phyloP scores from a whole-genome alignment of 148 eudicot genomes.

The Dysphania ambrosioides region DNA sequence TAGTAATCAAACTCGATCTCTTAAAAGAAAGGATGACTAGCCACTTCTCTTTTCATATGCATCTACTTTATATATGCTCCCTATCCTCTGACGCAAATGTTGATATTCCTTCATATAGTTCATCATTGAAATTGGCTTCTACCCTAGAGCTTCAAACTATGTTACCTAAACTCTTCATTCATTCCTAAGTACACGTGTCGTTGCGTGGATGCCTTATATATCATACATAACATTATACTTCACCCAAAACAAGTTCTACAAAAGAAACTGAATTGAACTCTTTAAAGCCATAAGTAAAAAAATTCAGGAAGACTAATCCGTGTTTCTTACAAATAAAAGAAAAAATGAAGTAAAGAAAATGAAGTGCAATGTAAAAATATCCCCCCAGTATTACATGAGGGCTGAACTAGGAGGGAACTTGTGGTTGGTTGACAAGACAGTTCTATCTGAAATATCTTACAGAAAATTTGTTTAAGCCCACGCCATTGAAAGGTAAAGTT shows the following conservation, averaged over 20 bases:
- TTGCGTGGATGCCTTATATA: background rate
- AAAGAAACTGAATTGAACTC: background rate
- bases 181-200: background rate
- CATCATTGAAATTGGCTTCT: background rate
- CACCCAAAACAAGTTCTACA: background rate
- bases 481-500: conserved; percentile 20
- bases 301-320: background rate
- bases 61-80: too few relatives aligned
- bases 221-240: background rate
- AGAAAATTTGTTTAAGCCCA: conserved; percentile 13
- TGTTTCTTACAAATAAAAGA: too few relatives aligned
- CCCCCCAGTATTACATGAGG: background rate
- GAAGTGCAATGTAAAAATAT: background rate
- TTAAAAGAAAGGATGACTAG: background rate
- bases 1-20: background rate
- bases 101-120: background rate
- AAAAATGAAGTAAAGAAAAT: background rate
- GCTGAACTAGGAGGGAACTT: conserved; percentile 2
- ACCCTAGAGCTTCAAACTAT: background rate
- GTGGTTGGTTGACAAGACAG: conserved; percentile 13
- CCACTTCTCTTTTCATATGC: background rate
- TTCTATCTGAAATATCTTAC: conserved; percentile 17
- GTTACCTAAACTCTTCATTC: background rate
- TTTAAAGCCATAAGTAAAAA: background rate
- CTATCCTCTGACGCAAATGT: background rate